A percentile compares a stretch with the other conserved stretches of the same genome.
Evolutionary conservation across 768 basidiomycete species (phyloP).

Genomic region (Lactifluus subvellereus): DNA sequence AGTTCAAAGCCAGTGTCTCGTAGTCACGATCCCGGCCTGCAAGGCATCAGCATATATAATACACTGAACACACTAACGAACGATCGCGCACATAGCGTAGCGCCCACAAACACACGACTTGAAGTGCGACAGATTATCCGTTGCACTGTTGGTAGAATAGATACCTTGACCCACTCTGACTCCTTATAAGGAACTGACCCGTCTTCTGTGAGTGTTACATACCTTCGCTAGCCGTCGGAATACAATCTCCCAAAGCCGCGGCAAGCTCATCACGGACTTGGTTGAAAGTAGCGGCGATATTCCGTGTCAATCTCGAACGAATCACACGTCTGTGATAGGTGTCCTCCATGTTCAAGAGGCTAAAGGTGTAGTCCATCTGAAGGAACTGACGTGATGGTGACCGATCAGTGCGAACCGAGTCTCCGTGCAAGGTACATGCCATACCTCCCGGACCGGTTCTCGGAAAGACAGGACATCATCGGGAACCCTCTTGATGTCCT

Average conservation of each 20-base stretch:
- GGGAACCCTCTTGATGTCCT: constrained; percentile 38
- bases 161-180: too few relatives aligned
- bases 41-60: too few relatives aligned
- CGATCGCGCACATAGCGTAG: constrained; percentile 36
- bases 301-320: constrained; percentile 33
- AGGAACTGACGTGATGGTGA: constrained; percentile 29
- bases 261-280: constrained; percentile 45
- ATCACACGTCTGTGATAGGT: constrained; percentile 31
- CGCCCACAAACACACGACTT: constrained; percentile 35
- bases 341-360: constrained; percentile 29
- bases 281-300: constrained; percentile 35
- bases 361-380: constrained; percentile 37
- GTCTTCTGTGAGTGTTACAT: too few relatives aligned
- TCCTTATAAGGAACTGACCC: too few relatives aligned
- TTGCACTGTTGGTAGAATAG: too few relatives aligned
- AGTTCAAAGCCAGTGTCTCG: constrained; percentile 33
- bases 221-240: too few relatives aligned
- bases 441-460: constrained; percentile 31
- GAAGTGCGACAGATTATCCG: neutral
- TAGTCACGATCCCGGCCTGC: constrained; percentile 40
- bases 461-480: constrained; percentile 36
- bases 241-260: too few relatives aligned
- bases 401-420: neutral
- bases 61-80: neutral
- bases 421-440: constrained; percentile 26